Conservation (phyloP, 805 yeast genomes). For the Pichia exigua region DNA sequence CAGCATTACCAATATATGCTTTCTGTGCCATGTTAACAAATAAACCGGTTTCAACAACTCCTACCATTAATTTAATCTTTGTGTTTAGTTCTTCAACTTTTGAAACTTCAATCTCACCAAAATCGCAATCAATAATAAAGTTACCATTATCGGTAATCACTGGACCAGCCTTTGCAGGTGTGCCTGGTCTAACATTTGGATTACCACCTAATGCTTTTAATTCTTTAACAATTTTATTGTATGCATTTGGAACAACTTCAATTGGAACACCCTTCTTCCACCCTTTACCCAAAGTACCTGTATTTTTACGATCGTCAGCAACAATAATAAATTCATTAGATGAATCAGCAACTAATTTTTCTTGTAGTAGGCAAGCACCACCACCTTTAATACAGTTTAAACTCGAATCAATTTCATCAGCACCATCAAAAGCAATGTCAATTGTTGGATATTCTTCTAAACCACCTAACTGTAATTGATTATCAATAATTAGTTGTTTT, state of each 20-base stretch:
- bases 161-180: slow-evolving; percentile 93
- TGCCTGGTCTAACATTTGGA: slow-evolving; percentile 74
- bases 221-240: slow-evolving; percentile 64
- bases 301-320: slow-evolving; percentile 85
- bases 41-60: slow-evolving; percentile 94
- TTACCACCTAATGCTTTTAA: slow-evolving; percentile 57
- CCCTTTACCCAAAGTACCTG: slow-evolving; percentile 60
- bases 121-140: slow-evolving; percentile 87
- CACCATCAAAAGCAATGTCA: slow-evolving; percentile 97
- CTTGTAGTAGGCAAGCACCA: slow-evolving; percentile 96
- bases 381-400: slow-evolving; percentile 95
- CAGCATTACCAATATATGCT: slow-evolving; percentile 84
- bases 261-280: slow-evolving; percentile 95
- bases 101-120: slow-evolving; percentile 58
- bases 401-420: slow-evolving; percentile 84
- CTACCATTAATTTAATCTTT: slow-evolving; percentile 67
- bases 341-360: slow-evolving; percentile 82
- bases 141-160: slow-evolving; percentile 93
- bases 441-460: slow-evolving; percentile 76
- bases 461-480: slow-evolving; percentile 70
- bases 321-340: slow-evolving; percentile 74
- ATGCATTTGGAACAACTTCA: slow-evolving; percentile 87
- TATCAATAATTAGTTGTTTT: slow-evolving; percentile 72
- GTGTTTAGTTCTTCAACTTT: slow-evolving; percentile 46
- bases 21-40: slow-evolving; percentile 67